Evolutionary conservation across 306 rosid genomes (phyloP).

Genomic region (Fragaria nilgerrensis): DNA sequence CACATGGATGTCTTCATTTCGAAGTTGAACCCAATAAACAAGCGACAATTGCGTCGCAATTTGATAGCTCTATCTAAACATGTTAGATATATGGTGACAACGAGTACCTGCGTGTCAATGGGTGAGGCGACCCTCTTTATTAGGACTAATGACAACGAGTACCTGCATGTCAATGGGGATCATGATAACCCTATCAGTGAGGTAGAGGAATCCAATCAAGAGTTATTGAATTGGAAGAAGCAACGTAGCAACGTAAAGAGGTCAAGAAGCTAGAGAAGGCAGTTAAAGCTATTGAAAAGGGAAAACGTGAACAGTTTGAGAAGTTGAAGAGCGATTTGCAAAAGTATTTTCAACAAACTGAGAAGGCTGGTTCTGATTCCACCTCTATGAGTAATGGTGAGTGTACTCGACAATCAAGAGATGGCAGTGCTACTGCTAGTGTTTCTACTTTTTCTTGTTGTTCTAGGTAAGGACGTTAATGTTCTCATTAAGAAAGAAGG

Average conservation of each 20-base stretch:
- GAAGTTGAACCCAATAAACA: not conserved
- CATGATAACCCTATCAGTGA: not conserved
- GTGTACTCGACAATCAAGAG: not conserved
- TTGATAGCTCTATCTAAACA: not conserved
- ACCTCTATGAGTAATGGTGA: not conserved
- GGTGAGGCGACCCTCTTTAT: not conserved
- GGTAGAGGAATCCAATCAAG: not conserved
- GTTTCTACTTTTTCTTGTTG: not conserved
- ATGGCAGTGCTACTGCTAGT: not conserved
- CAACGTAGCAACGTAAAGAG: not conserved
- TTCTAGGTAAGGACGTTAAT: not conserved
- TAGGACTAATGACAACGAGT: not conserved
- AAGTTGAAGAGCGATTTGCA: not conserved
- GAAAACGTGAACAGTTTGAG: not conserved
- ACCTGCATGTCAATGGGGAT: not conserved
- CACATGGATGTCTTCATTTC: not conserved
- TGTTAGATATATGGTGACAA: not conserved
- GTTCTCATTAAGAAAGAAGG: not conserved
- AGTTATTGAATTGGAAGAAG: not conserved
- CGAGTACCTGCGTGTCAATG: not conserved
- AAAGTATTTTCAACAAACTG: not conserved
- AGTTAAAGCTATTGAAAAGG: not conserved
- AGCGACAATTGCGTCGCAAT: not conserved
- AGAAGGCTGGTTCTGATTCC: not conserved
- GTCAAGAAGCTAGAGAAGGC: not conserved